Base-by-base conservation (phyloP, 2,329 filamentous ascomycete species). In the Colletotrichum eremochloae region DNA sequence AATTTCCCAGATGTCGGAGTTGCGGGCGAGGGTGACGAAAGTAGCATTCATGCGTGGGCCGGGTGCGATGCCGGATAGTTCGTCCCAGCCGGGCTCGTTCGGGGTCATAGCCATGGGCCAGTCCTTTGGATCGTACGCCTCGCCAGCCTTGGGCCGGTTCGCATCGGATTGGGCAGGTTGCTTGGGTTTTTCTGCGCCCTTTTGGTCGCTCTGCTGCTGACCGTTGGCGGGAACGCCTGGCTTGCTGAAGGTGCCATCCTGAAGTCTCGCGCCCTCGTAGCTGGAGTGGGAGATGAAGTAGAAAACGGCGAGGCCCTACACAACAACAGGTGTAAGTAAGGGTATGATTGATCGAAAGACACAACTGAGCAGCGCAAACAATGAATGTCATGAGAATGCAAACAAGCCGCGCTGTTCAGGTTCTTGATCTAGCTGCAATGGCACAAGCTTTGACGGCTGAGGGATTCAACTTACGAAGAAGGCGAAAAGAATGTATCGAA, bases 1-100 rank as follows among this genome's bases (percentile, higher is more conserved):
- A 80, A 99, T 97, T 63, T 99, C 96, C 96, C 96, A 99, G 38
- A 98, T 86, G 80, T 99, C 96, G 68, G 86, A 88, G 85, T 99
- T 99, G 78, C 96, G 92, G 66, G 96, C 96, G 73, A 99, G 89
- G 31, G 95, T 97, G 65, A 99, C 95, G 79, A 99, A 99, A 14
- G 96, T 99, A 63, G 97, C 96, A 83, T 99, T 99, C 88, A 97
- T 94, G 78, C 94, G 93, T 73, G 91, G 90, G 63, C 92, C 92
- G 14, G 89, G 85, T 18, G 89, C 88, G 42, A 87, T 87, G 73
- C 84, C 81, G 55, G 83, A 75, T 50, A 90, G 81, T 65, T 88
- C 83, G 74, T 87, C 80, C 86, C 86, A 90, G 74, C 86, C 86
- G 44, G 84, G 79, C 66, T 88, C 86, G 64, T 83, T 83, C 38